These are phyloP conservation scores for Vitis rupestris DNA, from an alignment of 164 flowering plant genomes.

Conservation along the genomic window DNA sequence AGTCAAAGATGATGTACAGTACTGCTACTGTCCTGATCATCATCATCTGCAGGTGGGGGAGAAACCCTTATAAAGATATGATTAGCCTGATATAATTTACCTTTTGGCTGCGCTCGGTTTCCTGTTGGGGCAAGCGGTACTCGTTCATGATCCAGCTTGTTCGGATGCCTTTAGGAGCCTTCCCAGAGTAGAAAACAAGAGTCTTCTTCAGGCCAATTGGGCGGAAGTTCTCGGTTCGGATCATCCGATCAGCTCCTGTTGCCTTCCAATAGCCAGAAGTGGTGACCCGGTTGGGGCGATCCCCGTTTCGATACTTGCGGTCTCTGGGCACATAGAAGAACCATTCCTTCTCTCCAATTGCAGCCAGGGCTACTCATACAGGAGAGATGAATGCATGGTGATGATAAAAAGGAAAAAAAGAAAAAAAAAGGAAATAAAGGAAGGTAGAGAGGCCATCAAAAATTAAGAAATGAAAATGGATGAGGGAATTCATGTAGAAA, in stretches of 20 bases:
- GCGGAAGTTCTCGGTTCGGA: slow-evolving; percentile 55
- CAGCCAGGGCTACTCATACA: slow-evolving; percentile 63
- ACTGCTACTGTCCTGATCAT: too few species aligned
- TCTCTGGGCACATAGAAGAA: slow-evolving; percentile 96
- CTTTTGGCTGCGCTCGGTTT: slow-evolving; percentile 78
- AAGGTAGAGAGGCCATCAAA: too few species aligned
- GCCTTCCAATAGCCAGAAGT: slow-evolving; percentile 99
- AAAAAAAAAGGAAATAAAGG: not conserved
- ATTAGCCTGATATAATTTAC: slow-evolving; percentile 22
- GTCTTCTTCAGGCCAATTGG: slow-evolving; percentile 95
- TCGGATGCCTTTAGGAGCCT: slow-evolving; percentile 93
- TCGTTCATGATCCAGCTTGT: slow-evolving; percentile 99
- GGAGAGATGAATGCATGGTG: not conserved
- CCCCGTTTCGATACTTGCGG: slow-evolving; percentile 91
- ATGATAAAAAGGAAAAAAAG: not conserved
- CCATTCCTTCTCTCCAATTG: slow-evolving; percentile 99
- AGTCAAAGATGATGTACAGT: too few species aligned
- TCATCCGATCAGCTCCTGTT: slow-evolving; percentile 96
- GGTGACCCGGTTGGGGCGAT: slow-evolving; percentile 91
- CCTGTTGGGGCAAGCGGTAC: slow-evolving; percentile 89
- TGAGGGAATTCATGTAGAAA: not conserved
- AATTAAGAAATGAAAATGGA: not conserved
- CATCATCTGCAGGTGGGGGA: too few species aligned
- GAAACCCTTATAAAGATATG: too few species aligned
- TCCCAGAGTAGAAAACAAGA: slow-evolving; percentile 97